Evolutionary conservation across 106 monocot species (phyloP).

Genomic region (Dioscorea dumetorum): DNA sequence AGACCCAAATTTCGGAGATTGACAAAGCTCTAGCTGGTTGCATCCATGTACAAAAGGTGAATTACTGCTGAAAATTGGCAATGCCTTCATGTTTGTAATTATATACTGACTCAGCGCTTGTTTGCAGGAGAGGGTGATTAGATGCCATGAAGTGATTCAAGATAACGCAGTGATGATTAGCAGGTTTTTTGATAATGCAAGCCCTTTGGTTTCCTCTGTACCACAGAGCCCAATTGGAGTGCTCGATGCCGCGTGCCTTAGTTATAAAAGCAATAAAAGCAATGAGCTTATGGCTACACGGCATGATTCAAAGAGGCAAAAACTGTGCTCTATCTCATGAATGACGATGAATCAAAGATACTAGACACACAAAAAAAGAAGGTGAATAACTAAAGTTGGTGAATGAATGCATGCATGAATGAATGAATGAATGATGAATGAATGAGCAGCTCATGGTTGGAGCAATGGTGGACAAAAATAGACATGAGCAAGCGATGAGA

Average conservation of each 20-base stretch:
- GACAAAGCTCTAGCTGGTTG: conserved; percentile 32
- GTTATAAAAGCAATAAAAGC: conserved; percentile 71
- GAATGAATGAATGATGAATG: too few species aligned
- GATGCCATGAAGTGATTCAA: conserved; percentile 58
- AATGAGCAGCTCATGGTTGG: neutral
- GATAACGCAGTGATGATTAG: conserved; percentile 23
- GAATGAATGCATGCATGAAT: conserved; percentile 17
- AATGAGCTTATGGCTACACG: conserved; percentile 35
- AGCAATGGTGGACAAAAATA: conserved; percentile 1
- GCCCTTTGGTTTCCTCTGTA: conserved; percentile 25
- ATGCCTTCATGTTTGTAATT: too few species aligned
- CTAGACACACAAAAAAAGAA: conserved; percentile 9
- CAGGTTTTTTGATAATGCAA: conserved; percentile 15
- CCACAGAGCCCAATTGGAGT: conserved; percentile 84
- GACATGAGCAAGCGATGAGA: neutral
- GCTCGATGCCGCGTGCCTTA: conserved; percentile 66
- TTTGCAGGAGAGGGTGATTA: conserved; percentile 66
- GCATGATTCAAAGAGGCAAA: conserved; percentile 55
- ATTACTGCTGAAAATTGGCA: neutral
- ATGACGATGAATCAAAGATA: conserved; percentile 15
- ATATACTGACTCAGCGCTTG: too few species aligned
- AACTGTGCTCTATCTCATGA: conserved; percentile 29
- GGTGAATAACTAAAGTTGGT: conserved; percentile 6
- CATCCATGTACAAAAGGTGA: conserved; percentile 48
- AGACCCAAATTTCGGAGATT: conserved; percentile 30